phyloP scores from a whole-genome alignment of 1,139 yeast species.

The Scheffersomyces segobiensis region DNA sequence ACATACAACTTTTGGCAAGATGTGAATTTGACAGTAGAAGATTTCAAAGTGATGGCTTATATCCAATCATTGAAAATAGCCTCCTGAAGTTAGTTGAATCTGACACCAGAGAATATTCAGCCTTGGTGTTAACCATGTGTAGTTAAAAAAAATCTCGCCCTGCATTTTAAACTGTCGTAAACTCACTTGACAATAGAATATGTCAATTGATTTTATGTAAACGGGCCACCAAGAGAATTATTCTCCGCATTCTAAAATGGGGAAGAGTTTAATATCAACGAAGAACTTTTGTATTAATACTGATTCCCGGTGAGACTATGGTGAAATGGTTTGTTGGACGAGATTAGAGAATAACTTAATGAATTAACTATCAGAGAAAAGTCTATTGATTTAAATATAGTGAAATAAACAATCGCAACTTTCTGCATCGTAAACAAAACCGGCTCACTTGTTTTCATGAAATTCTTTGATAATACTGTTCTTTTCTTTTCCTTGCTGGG shows the following conservation, averaged over 20 bases:
- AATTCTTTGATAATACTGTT: no score
- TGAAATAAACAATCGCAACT: not conserved
- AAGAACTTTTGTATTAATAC: no score
- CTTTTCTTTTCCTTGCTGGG: not conserved
- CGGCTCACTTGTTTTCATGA: not conserved
- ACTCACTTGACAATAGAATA: not conserved
- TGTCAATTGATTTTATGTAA: not conserved
- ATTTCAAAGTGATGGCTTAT: not conserved
- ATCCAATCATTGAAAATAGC: not conserved
- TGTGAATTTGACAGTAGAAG: not conserved
- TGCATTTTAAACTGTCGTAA: not conserved
- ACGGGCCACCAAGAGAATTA: not conserved
- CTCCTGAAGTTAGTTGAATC: not conserved
- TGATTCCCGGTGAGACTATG: no score
- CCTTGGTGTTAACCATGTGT: not conserved
- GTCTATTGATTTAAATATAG: not conserved
- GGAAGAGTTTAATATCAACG: no score
- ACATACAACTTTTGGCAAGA: not conserved
- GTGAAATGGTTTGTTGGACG: no score
- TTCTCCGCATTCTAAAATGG: no score
- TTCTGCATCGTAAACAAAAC: not conserved
- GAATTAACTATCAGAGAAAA: no score
- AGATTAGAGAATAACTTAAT: no score
- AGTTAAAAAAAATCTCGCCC: not conserved
- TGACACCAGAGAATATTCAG: not conserved